Base-by-base conservation (phyloP, 306 rosid genomes). In the Glycine tomentella region DNA sequence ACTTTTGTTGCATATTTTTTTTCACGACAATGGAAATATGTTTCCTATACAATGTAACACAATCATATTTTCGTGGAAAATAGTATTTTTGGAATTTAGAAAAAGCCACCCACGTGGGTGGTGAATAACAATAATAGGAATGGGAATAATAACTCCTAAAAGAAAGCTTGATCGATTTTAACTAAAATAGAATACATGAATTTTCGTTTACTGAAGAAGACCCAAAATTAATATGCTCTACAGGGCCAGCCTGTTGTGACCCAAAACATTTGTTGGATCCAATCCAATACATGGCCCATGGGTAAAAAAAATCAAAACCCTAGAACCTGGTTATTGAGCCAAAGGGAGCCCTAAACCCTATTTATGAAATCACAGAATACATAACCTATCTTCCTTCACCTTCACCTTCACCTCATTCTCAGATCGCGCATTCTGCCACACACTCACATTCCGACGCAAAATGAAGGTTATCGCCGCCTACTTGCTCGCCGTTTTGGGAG, bases 381-480 rank as follows among this genome's bases (percentile, higher is more conserved):
- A 0, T 4, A 49, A 44, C 31, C 6, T 0, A 0, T 2, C 7
- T 45, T 17, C 38, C 8, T 11, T 68, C 38, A 36, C 58, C 58
- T n/a, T n/a, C n/a, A n/a, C n/a, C n/a, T 13, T 40, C 53, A 25
- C 31, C 2, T 2, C 44, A 49, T 20, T 17, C 20, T 1, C 40
- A 34, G 14, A 50, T 64, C 74, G 51, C 38, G 1, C 66, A 8
- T 20, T 65, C 25, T 4, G 9, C 11, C 11, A n/a, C 2, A 7
- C 0, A 12, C n/a, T 3, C 3, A 11, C 45, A 48, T 38, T 42
- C 14, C 36, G 13, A 25, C 3, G 82, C 55, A 85, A 79, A 16
- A 89, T 89, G 92, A 89, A 89, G 87, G 84, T 85, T 0, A 79
- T 89, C 9, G 92, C 90, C 51, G 92, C 89, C 0, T 89, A 89